Base-by-base conservation (phyloP, 768 basidiomycete species). In the Gloeopeniophorella convolvens region DNA sequence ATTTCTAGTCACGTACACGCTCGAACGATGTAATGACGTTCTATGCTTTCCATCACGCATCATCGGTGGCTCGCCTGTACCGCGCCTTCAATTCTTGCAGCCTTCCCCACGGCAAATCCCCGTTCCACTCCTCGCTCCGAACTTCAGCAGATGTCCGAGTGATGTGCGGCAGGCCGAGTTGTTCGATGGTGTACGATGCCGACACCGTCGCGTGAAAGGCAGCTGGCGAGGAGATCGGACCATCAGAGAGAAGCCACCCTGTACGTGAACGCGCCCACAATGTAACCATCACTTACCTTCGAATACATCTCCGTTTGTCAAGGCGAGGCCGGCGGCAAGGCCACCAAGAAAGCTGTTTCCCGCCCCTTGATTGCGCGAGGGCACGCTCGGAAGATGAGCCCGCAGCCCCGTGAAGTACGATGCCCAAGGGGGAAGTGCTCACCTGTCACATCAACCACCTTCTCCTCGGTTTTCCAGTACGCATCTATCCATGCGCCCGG, bases 261-360 rank as follows among this genome's bases (percentile, higher is more conserved):
- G 28, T 41, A 28, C 42, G 46, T 50, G 48, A 42, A 63, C 67
- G 51, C 10, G 34, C 18, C 11, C 15, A 20, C 12, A 4, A 43
- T 20, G 20, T 11, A 24, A 27, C 30, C 11, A 26, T 36, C 28
- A 30, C 52, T n/a, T 51, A 89, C 91, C 88, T 73, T 80, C 68
- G 42, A 72, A 72, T n/a, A 87, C 64, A 62, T 90, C 75, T 2
- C 76, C 78, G 33, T 73, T 60, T 36, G 75, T 68, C 43, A 80
- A 58, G 16, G 68, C 56, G 43, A 92, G 63, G 0, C 90, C 90
- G 16, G 88, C 90, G 10, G 80, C 80, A 12, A 93, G 72, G 5
- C 90, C 90, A 12, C 90, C 90, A 20, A 94, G 72, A 65, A 94
- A 95, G 51, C 80, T 76, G 64, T 95, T 95, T 13, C 92, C 92